Conservation (phyloP, 768 basidiomycete genomes). For the Boletus reticuloceps region DNA sequence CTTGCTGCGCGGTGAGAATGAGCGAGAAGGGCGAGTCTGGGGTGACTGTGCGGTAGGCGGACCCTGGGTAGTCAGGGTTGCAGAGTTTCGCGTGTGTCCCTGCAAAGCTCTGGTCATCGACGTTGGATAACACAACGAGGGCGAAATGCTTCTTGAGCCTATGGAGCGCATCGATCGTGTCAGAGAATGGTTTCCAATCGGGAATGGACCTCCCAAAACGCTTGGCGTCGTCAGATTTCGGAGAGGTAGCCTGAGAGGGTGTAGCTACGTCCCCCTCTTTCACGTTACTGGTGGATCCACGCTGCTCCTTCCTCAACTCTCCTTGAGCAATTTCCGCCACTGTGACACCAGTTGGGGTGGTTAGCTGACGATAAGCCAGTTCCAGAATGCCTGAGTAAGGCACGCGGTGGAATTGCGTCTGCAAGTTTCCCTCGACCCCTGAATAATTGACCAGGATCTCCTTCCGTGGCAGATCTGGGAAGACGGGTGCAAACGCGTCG, state of each 20-base stretch:
- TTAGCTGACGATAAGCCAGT: conserved; percentile 32
- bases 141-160: conserved; percentile 61
- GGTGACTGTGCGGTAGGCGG: conserved; percentile 40
- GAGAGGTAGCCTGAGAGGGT: not conserved
- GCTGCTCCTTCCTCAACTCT: conserved; percentile 18
- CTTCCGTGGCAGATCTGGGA: conserved; percentile 14
- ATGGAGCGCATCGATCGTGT: conserved; percentile 58
- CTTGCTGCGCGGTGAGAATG: conserved; percentile 69
- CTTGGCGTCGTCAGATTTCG: conserved; percentile 30
- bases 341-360: conserved; percentile 35
- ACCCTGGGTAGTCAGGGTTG: conserved; percentile 7
- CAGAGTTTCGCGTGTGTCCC: conserved; percentile 54
- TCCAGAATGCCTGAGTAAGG: conserved; percentile 63
- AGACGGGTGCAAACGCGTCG: conserved; percentile 38
- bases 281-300: conserved; percentile 5
- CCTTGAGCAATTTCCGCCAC: not conserved
- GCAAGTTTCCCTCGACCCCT: conserved; percentile 54
- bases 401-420: conserved; percentile 54
- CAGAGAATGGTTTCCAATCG: conserved; percentile 65
- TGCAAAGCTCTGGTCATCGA: conserved; percentile 63
- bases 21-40: conserved; percentile 59
- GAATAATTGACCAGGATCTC: conserved; percentile 53
- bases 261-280: not conserved
- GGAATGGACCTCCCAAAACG: conserved; percentile 59
- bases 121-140: conserved; percentile 73